Evolutionary conservation across 371 early-diverging fungal species (phyloP).

Genomic region (Mortierella sp.): DNA sequence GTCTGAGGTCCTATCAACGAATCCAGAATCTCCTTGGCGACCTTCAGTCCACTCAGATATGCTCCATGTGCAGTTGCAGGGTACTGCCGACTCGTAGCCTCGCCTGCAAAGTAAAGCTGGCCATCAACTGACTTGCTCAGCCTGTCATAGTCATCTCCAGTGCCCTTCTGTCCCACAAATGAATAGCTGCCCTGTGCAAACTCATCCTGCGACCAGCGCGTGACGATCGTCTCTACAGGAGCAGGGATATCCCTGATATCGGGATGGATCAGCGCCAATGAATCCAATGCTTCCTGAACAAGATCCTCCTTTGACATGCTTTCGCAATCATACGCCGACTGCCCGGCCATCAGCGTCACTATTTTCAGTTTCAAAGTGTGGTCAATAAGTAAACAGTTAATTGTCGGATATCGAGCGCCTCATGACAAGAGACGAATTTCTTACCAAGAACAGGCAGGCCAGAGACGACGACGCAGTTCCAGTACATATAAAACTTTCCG

Average conservation of each 20-base stretch:
- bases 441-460: constrained; percentile 54
- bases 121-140: constrained; percentile 43
- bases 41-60: constrained; percentile 46
- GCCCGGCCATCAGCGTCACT: constrained; percentile 55
- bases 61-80: constrained; percentile 59
- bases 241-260: constrained; percentile 26
- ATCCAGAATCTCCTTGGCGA: constrained; percentile 50
- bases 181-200: constrained; percentile 56
- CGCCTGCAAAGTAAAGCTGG: constrained; percentile 57
- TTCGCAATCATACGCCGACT: constrained; percentile 55
- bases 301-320: constrained; percentile 34
- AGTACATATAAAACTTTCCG: constrained; percentile 62
- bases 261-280: constrained; percentile 39
- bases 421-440: not conserved
- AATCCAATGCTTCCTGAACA: constrained; percentile 43
- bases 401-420: not conserved
- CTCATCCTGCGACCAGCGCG: constrained; percentile 58
- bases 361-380: not conserved
- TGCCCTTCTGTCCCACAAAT: constrained; percentile 48
- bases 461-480: constrained; percentile 51
- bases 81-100: constrained; percentile 55
- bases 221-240: constrained; percentile 53
- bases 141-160: constrained; percentile 53
- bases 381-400: not conserved
- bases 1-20: constrained; percentile 48